Evolutionary conservation across 345 rosid genomes (phyloP), one percentile per base, ranked within the genome.

Genomic region (Carallia pectinifolia): DNA sequence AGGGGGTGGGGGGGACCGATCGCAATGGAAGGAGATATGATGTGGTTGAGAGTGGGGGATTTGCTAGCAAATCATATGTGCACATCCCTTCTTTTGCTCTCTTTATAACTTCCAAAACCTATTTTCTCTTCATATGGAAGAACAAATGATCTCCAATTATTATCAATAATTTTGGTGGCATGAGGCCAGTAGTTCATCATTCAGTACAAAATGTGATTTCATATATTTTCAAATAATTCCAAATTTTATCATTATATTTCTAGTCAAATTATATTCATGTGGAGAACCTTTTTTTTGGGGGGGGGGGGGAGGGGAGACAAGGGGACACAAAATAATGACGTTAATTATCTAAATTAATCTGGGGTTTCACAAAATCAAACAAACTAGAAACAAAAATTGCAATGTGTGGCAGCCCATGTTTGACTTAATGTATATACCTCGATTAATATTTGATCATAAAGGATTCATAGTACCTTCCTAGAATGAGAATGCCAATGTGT

Each of bases 11-110:
- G 36, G 69, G 29, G 64, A 64, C 37, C 67, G 68, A 68, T 70
- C 37, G 64, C 48, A 62, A 52, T 1, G 7, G 8, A 19, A 59
- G 56, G 69, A 62, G 76, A 85, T 76, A 31, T 67, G 77, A 54
- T 59, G 62, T 53, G 30, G 71, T 71, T 61, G 61, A 72, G 76
- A 71, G 36, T 36, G 64, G 74, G 74, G 74, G 82, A 86, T 80
- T 80, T 79, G 86, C 62, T 67, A 73, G 69, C 82, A 19, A 71
- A 82, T 86, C 82, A 50, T 71, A 48, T 39, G 48, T 76, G 75
- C 86, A 76, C 17, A 82, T 86, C 86, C 82, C 84, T 65, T 77
- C 65, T 77, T 84, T 84, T 73, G 66, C 83, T 80, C 85, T 75
- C 58, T 62, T 68, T 37, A 54, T 65, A 66, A 58, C 53, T 72